phyloP scores from a whole-genome alignment of 2,329 filamentous ascomycete genomes.

The Incumbomyces lentus region DNA sequence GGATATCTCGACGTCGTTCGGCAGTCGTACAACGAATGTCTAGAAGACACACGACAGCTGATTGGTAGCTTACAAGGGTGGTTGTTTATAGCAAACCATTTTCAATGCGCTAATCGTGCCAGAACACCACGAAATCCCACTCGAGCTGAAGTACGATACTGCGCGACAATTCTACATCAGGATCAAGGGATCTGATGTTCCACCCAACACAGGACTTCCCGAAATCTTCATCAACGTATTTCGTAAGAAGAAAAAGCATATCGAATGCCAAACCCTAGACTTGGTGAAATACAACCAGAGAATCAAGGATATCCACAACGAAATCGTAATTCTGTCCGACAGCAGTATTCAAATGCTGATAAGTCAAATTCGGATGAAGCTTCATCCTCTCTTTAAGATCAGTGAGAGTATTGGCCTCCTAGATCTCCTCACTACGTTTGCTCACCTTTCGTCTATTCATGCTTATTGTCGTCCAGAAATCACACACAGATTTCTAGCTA shows the following conservation, averaged over 20 bases:
- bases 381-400: slow-evolving; percentile 67
- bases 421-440: slow-evolving; percentile 75
- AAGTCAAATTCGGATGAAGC: slow-evolving; percentile 57
- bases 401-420: slow-evolving; percentile 78
- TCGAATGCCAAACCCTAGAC: slow-evolving; percentile 80
- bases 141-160: slow-evolving; percentile 66
- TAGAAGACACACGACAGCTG: slow-evolving; percentile 63
- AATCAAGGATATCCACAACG: slow-evolving; percentile 70
- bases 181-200: slow-evolving; percentile 52
- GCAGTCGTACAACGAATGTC: slow-evolving; percentile 81
- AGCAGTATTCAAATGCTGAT: slow-evolving; percentile 62
- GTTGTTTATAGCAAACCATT: neutral
- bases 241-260: slow-evolving; percentile 51
- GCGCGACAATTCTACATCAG: slow-evolving; percentile 71
- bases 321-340: slow-evolving; percentile 76
- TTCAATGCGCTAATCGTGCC: slow-evolving; percentile 7
- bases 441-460: slow-evolving; percentile 57
- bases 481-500: slow-evolving; percentile 51
- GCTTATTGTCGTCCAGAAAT: slow-evolving; percentile 61
- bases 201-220: slow-evolving; percentile 46
- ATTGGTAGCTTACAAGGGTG: slow-evolving; percentile 57
- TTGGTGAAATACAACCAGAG: slow-evolving; percentile 71
- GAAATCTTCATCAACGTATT: slow-evolving; percentile 67
- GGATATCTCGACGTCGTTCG: slow-evolving; percentile 80
- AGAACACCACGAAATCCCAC: slow-evolving; percentile 49